These are phyloP conservation scores for Aspergillus amoenus DNA, from an alignment of 2,329 filamentous ascomycete species.

Conservation along the genomic window DNA sequence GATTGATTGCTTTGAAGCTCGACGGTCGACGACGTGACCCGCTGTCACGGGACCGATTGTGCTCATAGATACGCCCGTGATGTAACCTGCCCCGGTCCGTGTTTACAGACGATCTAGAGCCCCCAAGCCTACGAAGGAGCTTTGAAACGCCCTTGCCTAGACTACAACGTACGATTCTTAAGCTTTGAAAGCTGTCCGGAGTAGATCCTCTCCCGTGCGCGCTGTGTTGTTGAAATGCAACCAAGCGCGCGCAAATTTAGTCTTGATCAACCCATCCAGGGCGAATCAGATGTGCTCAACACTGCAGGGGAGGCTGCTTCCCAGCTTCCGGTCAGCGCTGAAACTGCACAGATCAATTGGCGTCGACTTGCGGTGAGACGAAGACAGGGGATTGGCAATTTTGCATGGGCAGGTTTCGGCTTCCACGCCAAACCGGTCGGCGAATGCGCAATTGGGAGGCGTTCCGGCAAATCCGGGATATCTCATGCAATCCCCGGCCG, in stretches of 20 bases:
- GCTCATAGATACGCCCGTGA: not conserved
- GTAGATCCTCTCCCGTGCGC: not conserved
- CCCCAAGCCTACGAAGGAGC: not conserved
- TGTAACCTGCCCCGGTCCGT: not conserved
- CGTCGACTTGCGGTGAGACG: constrained; percentile 5
- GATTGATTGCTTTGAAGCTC: not conserved
- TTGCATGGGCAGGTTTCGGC: not conserved
- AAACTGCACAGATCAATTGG: not conserved
- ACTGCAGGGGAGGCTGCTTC: not conserved
- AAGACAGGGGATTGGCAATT: not conserved
- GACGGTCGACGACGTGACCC: not conserved
- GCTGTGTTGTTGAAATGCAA: not conserved
- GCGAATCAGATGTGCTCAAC: constrained; percentile 2
- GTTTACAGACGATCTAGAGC: not conserved
- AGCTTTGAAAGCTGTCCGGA: not conserved
- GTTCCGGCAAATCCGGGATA: not conserved
- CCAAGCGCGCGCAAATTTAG: constrained; percentile 7
- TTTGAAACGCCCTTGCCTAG: not conserved
- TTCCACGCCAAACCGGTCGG: not conserved
- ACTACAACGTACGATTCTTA: not conserved
- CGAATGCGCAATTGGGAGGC: not conserved
- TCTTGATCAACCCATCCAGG: constrained; percentile 3
- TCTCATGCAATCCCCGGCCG: not conserved
- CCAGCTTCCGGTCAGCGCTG: not conserved
- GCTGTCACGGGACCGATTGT: not conserved